phyloP scores from a whole-genome alignment of 2,329 filamentous ascomycete genomes.

The Pseudogymnoascus sp. region DNA sequence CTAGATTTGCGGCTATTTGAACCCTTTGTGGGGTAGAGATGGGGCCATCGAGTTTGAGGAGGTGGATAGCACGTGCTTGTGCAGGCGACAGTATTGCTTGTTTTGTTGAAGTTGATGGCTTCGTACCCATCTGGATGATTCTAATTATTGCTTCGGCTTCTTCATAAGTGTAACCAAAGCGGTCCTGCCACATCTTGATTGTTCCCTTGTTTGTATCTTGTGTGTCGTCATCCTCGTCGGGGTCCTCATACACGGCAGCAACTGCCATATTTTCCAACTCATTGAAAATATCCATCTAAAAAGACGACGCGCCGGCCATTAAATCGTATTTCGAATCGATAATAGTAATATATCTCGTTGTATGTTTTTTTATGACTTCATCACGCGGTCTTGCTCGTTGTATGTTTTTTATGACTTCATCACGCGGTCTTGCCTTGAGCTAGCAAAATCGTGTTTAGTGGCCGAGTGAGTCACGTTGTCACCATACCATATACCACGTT shows the following conservation, averaged over 20 bases:
- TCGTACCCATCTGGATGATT: neutral
- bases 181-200: constrained; percentile 8
- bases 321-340: neutral
- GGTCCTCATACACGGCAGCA: constrained; percentile 13
- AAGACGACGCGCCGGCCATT: neutral
- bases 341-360: neutral
- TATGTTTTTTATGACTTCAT: too few relatives aligned
- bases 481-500: neutral
- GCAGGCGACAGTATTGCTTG: neutral
- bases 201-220: neutral
- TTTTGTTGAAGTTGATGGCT: neutral
- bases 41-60: constrained; percentile 22
- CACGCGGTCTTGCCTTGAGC: neutral
- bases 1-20: constrained; percentile 16
- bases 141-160: constrained; percentile 17
- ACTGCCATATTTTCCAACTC: constrained; percentile 23
- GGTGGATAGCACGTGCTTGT: constrained; percentile 14
- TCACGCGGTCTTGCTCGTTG: too few relatives aligned
- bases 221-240: constrained; percentile 15
- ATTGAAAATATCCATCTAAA: constrained; percentile 19
- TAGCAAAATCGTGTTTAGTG: neutral
- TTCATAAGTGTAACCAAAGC: constrained; percentile 29
- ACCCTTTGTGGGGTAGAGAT: constrained; percentile 18
- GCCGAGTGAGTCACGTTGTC: neutral
- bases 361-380: neutral